Percentiles rank a stretch among this genome's conserved stretches.
Evolutionary conservation across 805 yeast genomes (phyloP).

Genomic region (Danielozyma ontarioensis): DNA sequence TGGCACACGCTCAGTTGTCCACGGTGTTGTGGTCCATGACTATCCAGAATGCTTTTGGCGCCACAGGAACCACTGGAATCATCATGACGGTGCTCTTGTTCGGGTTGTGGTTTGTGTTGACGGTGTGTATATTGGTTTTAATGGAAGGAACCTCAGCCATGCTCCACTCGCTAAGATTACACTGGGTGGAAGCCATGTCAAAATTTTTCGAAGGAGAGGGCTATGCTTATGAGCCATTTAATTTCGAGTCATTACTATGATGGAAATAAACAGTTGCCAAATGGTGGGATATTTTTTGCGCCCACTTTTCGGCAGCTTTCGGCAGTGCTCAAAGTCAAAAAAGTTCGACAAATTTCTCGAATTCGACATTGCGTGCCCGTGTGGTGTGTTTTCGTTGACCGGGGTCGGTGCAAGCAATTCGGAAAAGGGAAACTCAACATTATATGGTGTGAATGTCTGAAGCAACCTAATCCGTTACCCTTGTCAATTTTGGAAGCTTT

Average conservation of each 20-base stretch:
- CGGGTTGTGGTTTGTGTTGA: constrained; percentile 91
- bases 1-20: constrained; percentile 95
- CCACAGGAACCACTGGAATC: constrained; percentile 63
- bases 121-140: constrained; percentile 83
- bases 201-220: constrained; percentile 98
- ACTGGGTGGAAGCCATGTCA: constrained; percentile 99
- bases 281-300: constrained; percentile 12
- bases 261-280: too few relatives aligned
- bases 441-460: too few relatives aligned
- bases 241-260: constrained; percentile 50
- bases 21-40: constrained; percentile 98
- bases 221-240: constrained; percentile 81
- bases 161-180: constrained; percentile 97
- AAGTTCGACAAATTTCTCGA: background rate
- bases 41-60: constrained; percentile 67
- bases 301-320: constrained; percentile 6
- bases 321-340: too few relatives aligned
- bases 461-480: too few relatives aligned
- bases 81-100: constrained; percentile 73
- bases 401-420: too few relatives aligned
- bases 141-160: constrained; percentile 99
- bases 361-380: too few relatives aligned
- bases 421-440: too few relatives aligned
- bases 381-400: too few relatives aligned
- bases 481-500: too few relatives aligned